These are phyloP conservation scores for Cryptosporidium canis DNA, from an alignment of 169 alveolate species.

Conservation along the genomic window DNA sequence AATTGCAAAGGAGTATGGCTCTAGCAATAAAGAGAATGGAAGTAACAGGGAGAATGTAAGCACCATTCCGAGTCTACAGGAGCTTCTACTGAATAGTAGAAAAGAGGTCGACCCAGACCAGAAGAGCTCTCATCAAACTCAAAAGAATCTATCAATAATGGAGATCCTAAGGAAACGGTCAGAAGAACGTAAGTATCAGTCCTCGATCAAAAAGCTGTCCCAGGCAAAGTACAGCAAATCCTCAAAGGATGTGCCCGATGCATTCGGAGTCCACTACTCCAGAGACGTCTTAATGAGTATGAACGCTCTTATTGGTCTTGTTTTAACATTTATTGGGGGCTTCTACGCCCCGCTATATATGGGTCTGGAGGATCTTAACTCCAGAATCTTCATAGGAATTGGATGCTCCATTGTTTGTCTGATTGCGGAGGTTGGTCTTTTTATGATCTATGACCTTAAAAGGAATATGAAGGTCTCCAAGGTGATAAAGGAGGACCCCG, in stretches of 20 bases:
- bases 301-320: conserved; percentile 65
- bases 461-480: conserved; percentile 55
- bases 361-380: conserved; percentile 37
- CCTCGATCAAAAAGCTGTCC: conserved; percentile 22
- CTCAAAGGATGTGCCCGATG: conserved; percentile 37
- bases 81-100: conserved; percentile 25
- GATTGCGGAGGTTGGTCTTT: conserved; percentile 50
- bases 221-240: conserved; percentile 25
- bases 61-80: conserved; percentile 46
- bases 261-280: conserved; percentile 44
- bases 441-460: conserved; percentile 53
- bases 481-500: conserved; percentile 11
- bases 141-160: conserved; percentile 4
- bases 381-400: conserved; percentile 54
- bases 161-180: conserved; percentile 64
- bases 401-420: conserved; percentile 60
- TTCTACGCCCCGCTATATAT: conserved; percentile 62
- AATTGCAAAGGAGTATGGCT: not conserved
- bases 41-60: not conserved
- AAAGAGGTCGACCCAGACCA: conserved; percentile 10
- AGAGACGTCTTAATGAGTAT: conserved; percentile 63
- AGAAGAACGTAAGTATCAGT: conserved; percentile 57
- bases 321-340: conserved; percentile 68
- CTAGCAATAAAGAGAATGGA: not conserved
- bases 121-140: not conserved